phyloP scores from a whole-genome alignment of 495 filamentous ascomycete species.

The Friedmanniomyces simplex region DNA sequence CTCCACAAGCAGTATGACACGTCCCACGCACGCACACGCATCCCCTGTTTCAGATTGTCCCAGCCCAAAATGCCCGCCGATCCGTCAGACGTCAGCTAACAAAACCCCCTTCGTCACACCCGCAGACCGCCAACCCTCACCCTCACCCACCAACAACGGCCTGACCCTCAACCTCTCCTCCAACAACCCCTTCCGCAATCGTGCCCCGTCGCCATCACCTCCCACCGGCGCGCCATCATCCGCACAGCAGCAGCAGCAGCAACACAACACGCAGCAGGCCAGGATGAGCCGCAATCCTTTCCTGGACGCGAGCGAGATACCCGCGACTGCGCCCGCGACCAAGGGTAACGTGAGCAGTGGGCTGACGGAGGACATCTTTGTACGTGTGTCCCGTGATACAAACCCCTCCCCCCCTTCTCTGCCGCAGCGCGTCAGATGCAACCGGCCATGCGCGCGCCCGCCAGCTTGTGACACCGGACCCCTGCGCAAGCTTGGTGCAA shows the following conservation, averaged over 20 bases:
- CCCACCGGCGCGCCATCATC: slow-evolving; percentile 50
- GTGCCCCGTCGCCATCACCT: slow-evolving; percentile 58
- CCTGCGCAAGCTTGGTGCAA: neutral
- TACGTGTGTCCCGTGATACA: slow-evolving; percentile 42
- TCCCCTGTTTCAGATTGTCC: slow-evolving; percentile 12
- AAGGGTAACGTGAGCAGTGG: slow-evolving; percentile 35
- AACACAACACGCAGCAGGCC: neutral
- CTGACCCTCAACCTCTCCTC: slow-evolving; percentile 43
- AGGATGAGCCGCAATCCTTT: slow-evolving; percentile 58
- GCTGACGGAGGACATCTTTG: slow-evolving; percentile 78
- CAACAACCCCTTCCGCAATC: slow-evolving; percentile 98
- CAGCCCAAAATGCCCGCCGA: neutral
- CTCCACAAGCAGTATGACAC: neutral
- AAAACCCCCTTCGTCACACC: neutral
- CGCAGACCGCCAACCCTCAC: slow-evolving; percentile 14
- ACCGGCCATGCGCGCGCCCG: neutral
- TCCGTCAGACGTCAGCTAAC: slow-evolving; percentile 1
- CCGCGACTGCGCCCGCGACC: neutral
- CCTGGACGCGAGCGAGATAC: slow-evolving; percentile 57
- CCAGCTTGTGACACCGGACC: neutral
- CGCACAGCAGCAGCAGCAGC: slow-evolving; percentile 51
- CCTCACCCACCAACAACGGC: too few species aligned
- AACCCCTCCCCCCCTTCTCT: neutral
- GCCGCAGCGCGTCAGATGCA: neutral
- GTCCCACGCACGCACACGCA: neutral